These are phyloP conservation scores for Gracilaria vermiculophylla DNA, from an alignment of 23 red algal genomes.

Conservation along the genomic window DNA sequence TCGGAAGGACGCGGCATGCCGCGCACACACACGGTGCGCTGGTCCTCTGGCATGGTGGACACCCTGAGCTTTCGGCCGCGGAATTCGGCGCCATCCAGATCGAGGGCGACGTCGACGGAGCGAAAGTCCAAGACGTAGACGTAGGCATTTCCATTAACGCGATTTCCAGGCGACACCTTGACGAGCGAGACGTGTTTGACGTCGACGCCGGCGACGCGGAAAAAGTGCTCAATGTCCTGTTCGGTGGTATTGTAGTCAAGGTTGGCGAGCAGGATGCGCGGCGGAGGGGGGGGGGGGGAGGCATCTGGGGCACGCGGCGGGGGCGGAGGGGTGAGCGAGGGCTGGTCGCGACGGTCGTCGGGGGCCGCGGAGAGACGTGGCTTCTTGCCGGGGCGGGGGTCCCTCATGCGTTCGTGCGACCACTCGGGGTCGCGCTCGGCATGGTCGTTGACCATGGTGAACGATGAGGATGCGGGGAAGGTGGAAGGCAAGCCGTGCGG, in stretches of 20 bases:
- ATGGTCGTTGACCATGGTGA: conserved; percentile 20
- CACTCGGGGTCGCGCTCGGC: conserved; percentile 19
- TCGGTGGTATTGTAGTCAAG: conserved; percentile 49
- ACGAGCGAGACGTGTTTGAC: conserved; percentile 37
- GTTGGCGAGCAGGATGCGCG: conserved; percentile 52
- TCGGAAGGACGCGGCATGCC: conserved; percentile 28
- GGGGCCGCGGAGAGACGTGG: neutral
- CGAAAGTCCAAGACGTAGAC: conserved; percentile 37
- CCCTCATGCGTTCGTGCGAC: conserved; percentile 3
- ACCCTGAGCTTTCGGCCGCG: conserved; percentile 44
- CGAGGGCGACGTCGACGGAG: conserved; percentile 49
- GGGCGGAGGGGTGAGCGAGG: neutral
- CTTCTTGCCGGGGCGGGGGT: conserved; percentile 38
- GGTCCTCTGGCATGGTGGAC: conserved; percentile 44
- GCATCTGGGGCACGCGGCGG: neutral
- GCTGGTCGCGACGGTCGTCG: neutral
- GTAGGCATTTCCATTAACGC: conserved; percentile 56
- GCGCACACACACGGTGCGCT: conserved; percentile 58
- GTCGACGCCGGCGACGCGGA: conserved; percentile 50
- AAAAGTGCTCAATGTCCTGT: conserved; percentile 49
- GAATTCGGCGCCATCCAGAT: conserved; percentile 41
- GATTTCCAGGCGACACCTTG: conserved; percentile 47
- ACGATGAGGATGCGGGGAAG: neutral
- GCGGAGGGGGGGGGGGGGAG: neutral
- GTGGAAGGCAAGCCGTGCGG: neutral